phyloP scores from a whole-genome alignment of 371 early-diverging fungal species.

The Funneliformis caledonium region DNA sequence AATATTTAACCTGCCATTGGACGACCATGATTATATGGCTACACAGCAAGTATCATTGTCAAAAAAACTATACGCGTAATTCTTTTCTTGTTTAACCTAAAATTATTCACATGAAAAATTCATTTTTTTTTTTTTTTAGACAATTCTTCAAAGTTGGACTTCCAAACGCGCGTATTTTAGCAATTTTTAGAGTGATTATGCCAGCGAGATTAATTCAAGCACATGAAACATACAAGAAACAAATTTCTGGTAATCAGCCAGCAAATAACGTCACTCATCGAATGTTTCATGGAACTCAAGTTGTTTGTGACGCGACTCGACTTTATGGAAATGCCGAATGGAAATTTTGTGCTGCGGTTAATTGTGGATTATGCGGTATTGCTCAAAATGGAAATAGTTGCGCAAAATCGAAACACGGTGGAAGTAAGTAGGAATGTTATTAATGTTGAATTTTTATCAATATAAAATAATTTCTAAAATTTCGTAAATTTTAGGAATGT shows the following conservation, averaged over 20 bases:
- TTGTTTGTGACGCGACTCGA: neutral
- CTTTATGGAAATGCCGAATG: neutral
- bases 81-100: too few species aligned
- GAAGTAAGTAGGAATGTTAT: neutral
- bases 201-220: constrained; percentile 14
- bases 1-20: neutral
- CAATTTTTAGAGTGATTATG: constrained; percentile 24
- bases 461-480: neutral
- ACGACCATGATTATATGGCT: constrained; percentile 1
- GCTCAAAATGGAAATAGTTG: constrained; percentile 14
- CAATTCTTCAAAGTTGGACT: neutral
- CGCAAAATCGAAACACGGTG: neutral
- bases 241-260: neutral
- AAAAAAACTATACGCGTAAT: too few species aligned
- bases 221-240: constrained; percentile 13
- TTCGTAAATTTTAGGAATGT: constrained; percentile 9
- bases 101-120: too few species aligned
- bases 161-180: neutral
- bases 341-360: neutral
- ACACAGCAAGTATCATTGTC: neutral
- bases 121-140: neutral
- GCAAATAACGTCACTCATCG: neutral
- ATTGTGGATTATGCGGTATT: constrained; percentile 36
- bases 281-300: constrained; percentile 17
- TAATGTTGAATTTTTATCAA: neutral